Percentiles rank a stretch among this genome's conserved stretches.
These are phyloP conservation scores for Silene latifolia DNA, from an alignment of 148 eudicot species.

Conservation along the genomic window DNA sequence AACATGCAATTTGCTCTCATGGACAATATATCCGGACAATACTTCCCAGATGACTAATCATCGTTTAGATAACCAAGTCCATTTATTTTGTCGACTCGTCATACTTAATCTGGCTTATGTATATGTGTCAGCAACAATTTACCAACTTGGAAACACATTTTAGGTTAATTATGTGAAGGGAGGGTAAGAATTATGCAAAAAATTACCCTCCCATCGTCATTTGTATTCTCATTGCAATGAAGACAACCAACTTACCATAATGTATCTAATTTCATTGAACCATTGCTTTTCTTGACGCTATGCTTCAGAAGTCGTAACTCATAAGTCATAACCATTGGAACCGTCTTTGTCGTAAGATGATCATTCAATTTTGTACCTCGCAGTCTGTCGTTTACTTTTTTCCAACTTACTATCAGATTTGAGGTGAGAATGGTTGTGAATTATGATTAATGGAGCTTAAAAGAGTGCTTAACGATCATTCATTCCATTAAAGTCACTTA, in stretches of 20 bases:
- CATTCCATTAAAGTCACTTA: too few species aligned
- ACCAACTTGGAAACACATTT: slow-evolving; percentile 8
- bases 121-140: slow-evolving; percentile 20
- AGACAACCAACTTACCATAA: slow-evolving; percentile 18
- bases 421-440: too few species aligned
- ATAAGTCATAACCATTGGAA: too few species aligned
- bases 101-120: slow-evolving; percentile 18
- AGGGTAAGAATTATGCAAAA: neutral
- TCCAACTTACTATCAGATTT: too few species aligned
- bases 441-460: too few species aligned
- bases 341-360: too few species aligned
- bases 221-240: slow-evolving; percentile 20
- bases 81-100: neutral
- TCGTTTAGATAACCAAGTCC: neutral
- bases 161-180: slow-evolving; percentile 8
- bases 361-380: too few species aligned
- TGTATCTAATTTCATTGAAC: slow-evolving; percentile 20
- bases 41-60: slow-evolving; percentile 40
- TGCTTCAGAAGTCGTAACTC: too few species aligned
- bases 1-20: slow-evolving; percentile 71
- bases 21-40: slow-evolving; percentile 57
- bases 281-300: neutral
- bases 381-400: too few species aligned
- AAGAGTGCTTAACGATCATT: too few species aligned
- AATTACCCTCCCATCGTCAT: neutral